Evolutionary conservation across 768 basidiomycete genomes (phyloP).

Genomic region (Rubroboletus pulcherrimus): DNA sequence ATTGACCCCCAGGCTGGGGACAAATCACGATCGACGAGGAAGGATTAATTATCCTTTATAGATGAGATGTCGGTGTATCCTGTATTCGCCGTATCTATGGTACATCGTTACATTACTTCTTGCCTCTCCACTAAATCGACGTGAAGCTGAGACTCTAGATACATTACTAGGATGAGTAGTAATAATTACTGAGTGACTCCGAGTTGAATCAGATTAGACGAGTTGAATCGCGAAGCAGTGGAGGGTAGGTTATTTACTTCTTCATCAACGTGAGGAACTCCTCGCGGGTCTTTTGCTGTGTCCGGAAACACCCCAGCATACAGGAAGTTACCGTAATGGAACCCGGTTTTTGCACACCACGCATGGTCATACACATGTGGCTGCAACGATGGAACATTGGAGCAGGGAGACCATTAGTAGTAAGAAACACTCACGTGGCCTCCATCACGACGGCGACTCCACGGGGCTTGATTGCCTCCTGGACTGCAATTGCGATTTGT

Average conservation of each 20-base stretch:
- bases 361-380: slow-evolving; percentile 99
- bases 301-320: slow-evolving; percentile 97
- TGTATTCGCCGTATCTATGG: slow-evolving; percentile 8
- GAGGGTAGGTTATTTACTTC: slow-evolving; percentile 17
- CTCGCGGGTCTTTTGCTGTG: slow-evolving; percentile 97
- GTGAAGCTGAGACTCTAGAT: slow-evolving; percentile 10
- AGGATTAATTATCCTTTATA: slow-evolving; percentile 38
- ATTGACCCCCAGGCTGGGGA: slow-evolving; percentile 61
- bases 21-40: slow-evolving; percentile 49
- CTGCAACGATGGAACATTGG: slow-evolving; percentile 37
- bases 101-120: slow-evolving; percentile 16
- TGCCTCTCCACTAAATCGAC: slow-evolving; percentile 10
- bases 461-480: slow-evolving; percentile 95
- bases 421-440: slow-evolving; percentile 68
- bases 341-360: slow-evolving; percentile 98
- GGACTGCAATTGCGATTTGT: slow-evolving; percentile 96
- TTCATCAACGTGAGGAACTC: slow-evolving; percentile 91
- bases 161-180: slow-evolving; percentile 20
- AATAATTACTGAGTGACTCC: slow-evolving; percentile 22
- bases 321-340: slow-evolving; percentile 93
- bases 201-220: slow-evolving; percentile 37
- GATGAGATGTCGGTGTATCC: slow-evolving; percentile 8
- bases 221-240: slow-evolving; percentile 44
- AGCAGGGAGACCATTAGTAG: slow-evolving; percentile 10
- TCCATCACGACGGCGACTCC: slow-evolving; percentile 99